Percentiles rank a stretch among this genome's conserved stretches.
Conservation (phyloP, 441 rosid species). For the Erodium texanum region DNA sequence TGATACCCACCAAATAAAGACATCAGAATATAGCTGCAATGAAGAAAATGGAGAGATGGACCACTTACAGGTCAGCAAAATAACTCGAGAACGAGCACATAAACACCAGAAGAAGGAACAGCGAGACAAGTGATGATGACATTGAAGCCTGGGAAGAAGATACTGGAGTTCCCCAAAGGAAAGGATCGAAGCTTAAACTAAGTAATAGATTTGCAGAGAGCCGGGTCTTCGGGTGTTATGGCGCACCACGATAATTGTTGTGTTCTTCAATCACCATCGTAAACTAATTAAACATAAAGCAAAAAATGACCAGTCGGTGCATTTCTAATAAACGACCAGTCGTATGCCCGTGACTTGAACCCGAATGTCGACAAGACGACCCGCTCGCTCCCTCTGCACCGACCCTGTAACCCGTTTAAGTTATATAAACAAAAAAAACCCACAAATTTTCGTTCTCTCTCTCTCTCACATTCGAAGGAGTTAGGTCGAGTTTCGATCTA, state of each 20-base stretch:
- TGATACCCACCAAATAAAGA: constrained; percentile 1
- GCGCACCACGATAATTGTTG: neutral
- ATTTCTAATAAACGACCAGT: neutral
- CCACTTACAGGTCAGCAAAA: constrained; percentile 40
- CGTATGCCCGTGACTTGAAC: neutral
- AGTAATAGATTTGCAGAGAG: neutral
- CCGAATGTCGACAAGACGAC: neutral
- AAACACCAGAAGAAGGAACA: constrained; percentile 30
- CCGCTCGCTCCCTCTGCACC: neutral
- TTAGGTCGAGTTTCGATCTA: neutral
- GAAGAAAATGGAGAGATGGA: constrained; percentile 10
- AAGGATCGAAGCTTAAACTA: neutral
- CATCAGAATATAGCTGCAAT: neutral
- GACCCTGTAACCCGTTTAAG: neutral
- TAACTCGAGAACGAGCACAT: constrained; percentile 26
- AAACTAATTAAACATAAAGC: no score
- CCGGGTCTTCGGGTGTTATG: neutral
- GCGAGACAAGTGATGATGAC: constrained; percentile 28
- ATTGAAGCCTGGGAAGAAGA: constrained; percentile 20
- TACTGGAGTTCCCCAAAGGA: neutral
- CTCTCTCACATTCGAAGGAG: neutral
- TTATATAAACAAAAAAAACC: neutral
- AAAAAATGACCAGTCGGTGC: neutral
- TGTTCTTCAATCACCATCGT: neutral
- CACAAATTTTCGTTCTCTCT: neutral